Evolutionary conservation across 257 asterid species (phyloP), one percentile per base, ranked within the genome.

Genomic region (Gentiana macrophylla): DNA sequence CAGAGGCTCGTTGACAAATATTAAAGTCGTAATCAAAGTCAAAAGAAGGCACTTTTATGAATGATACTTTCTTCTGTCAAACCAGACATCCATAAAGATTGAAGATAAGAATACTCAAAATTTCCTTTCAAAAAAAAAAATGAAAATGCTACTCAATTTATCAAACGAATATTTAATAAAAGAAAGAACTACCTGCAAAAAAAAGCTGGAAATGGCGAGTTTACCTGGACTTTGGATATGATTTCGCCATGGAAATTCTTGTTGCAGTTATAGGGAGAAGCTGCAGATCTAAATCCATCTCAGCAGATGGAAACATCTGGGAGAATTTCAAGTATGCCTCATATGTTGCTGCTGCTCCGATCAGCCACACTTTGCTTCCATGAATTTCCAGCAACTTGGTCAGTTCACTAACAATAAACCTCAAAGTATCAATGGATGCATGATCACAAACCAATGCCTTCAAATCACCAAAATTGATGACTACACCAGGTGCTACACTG

Each of bases 211-310:
- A 41, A 41, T 41, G 5, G 3, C 55, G n/a, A 55, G 56, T 45
- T 59, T 52, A 90, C 98, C 94, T 86, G 82, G 98, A 86, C 77
- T 81, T 84, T 35, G 91, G 89, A 62, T 70, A 76, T 33, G 89
- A 69, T 32, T 89, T 94, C 50, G 79, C 94, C 59, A 62, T 48
- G 13, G 90, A 63, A 48, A 73, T 68, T 52, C 68, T 74, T 37
- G 70, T 45, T 3, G 86, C 70, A 60, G 88, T 86, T 36, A 84
- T 70, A 9, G 94, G 94, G 72, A 90, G 65, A 71, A 84, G 69
- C 64, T 83, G 89, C 70, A 84, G 59, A 51, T 84, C 81, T 95
- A 84, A 76, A 57, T 87, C 94, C 38, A 84, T 78, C 62, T 84
- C 96, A 70, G 82, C 71, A 59, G 81, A 64, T 43, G 96, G 95